Evolutionary conservation across 2,329 filamentous ascomycete genomes (phyloP), one percentile per base, ranked within the genome.

Genomic region (Trichoderma guizhouense): DNA sequence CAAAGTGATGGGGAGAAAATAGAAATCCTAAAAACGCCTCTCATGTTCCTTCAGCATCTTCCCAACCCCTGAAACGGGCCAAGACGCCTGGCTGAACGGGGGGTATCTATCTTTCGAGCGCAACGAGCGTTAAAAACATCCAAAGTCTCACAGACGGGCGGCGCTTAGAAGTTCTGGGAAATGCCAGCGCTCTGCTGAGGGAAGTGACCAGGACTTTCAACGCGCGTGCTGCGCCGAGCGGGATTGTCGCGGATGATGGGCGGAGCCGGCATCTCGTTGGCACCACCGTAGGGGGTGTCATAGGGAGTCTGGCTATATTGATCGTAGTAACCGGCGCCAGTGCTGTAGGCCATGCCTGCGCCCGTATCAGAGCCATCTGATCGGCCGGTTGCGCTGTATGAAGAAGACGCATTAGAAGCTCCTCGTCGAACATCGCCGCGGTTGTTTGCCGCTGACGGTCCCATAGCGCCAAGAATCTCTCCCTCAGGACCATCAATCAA

Each of bases 161-260:
- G 11, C 64, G 53, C 67, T 81, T 89, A 98, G 78, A 99, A 99
- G 82, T 99, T 99, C 83, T 98, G 96, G 36, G 96, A 93, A 78
- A 99, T 98, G 72, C 96, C 96, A 51, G 93, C 93, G 77, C 93
- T 97, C 84, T 97, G 94, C 79, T 97, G 93, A 12, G 95, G 95
- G 78, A 93, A 97, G 74, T 96, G 93, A 58, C 93, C 89, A 3
- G 94, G 92, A 79, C 92, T 97, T 84, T 98, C 95, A 78, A 99
- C 98, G 74, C 95, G 90, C 14, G 96, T 98, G 83, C 98, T 98
- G 75, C 96, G 90, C 76, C 96, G 87, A 32, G 96, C 96, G 74
- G 92, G 92, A 75, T 98, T 96, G 81, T 99, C 96, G 71, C 95
- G 90, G 75, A 99, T 98, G 67, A 99, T 89, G 1, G 96, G 94